A percentile compares a stretch with the other conserved stretches of the same genome.
These are phyloP conservation scores for Candida ascalaphidarum DNA, from an alignment of 805 yeast genomes.

Conservation along the genomic window DNA sequence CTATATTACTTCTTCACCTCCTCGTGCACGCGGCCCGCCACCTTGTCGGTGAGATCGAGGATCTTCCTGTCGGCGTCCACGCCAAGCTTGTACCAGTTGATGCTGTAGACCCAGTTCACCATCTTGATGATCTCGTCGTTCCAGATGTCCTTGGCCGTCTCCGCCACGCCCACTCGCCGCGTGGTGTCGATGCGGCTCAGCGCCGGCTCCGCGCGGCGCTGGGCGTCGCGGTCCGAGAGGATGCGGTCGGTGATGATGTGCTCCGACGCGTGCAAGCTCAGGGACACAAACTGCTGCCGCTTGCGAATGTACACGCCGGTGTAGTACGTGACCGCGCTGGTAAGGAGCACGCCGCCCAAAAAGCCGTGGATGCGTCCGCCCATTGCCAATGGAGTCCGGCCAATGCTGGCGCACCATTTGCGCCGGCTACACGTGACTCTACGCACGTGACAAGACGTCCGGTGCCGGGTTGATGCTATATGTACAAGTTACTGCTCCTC, in stretches of 20 bases:
- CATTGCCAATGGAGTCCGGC: too few species aligned
- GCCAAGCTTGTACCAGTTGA: constrained; percentile 39
- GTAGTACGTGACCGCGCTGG: constrained; percentile 54
- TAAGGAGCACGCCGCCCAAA: constrained; percentile 46
- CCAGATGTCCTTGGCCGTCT: constrained; percentile 74
- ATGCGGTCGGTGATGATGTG: constrained; percentile 46
- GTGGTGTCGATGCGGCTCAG: constrained; percentile 15
- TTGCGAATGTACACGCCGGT: constrained; percentile 48
- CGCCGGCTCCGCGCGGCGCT: constrained; percentile 35
- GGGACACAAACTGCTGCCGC: constrained; percentile 38
- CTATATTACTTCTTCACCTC: neutral
- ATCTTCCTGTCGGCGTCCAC: constrained; percentile 25
- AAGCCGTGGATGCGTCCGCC: constrained; percentile 39
- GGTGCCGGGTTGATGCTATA: neutral
- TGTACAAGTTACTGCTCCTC: constrained; percentile 2
- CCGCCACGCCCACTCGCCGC: constrained; percentile 35
- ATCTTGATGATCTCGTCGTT: constrained; percentile 58
- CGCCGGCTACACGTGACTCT: too few species aligned
- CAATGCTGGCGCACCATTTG: too few species aligned
- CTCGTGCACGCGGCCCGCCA: constrained; percentile 7
- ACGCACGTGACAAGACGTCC: too few species aligned
- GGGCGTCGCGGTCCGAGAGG: constrained; percentile 37
- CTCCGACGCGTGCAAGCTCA: constrained; percentile 39
- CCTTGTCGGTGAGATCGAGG: constrained; percentile 18
- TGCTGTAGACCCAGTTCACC: constrained; percentile 55